These are phyloP conservation scores for Fusarium zealandicum DNA, from an alignment of 2,329 filamentous ascomycete species.

Conservation along the genomic window DNA sequence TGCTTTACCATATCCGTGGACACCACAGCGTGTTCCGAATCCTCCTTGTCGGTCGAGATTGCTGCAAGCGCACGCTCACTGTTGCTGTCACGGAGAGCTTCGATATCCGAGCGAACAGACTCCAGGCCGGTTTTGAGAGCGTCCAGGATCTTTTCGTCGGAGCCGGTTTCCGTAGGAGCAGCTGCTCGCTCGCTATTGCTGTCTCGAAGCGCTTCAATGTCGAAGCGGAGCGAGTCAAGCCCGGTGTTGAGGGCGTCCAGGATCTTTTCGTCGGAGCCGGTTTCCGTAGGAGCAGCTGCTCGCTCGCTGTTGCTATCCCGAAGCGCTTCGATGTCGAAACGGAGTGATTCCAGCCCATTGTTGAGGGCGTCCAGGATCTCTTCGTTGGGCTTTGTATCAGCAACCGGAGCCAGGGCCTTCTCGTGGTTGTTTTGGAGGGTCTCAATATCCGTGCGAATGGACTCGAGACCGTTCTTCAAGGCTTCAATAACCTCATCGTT, in stretches of 20 bases:
- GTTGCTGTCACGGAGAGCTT: slow-evolving; percentile 68
- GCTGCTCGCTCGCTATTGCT: slow-evolving; percentile 71
- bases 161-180: slow-evolving; percentile 47
- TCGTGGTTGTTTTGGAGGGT: slow-evolving; percentile 69
- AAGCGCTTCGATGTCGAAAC: slow-evolving; percentile 73
- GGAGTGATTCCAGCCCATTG: slow-evolving; percentile 75
- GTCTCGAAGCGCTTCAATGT: slow-evolving; percentile 71
- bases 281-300: slow-evolving; percentile 43
- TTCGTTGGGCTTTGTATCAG: slow-evolving; percentile 78
- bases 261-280: slow-evolving; percentile 72
- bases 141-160: slow-evolving; percentile 78
- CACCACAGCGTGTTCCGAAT: slow-evolving; percentile 38
- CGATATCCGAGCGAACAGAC: slow-evolving; percentile 76
- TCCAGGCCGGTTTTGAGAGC: slow-evolving; percentile 81
- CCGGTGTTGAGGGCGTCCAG: slow-evolving; percentile 84
- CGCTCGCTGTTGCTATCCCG: slow-evolving; percentile 73
- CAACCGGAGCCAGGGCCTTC: slow-evolving; percentile 56
- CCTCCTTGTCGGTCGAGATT: slow-evolving; percentile 30
- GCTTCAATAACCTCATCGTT: slow-evolving; percentile 35
- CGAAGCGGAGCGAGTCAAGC: slow-evolving; percentile 72
- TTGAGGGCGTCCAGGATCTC: slow-evolving; percentile 86
- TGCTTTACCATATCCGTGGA: slow-evolving; percentile 64
- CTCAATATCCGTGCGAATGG: slow-evolving; percentile 36
- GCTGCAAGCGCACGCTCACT: slow-evolving; percentile 57
- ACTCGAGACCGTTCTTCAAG: slow-evolving; percentile 35